Base-by-base conservation (phyloP, 2,329 filamentous ascomycete genomes). In the Penicillium sp. region DNA sequence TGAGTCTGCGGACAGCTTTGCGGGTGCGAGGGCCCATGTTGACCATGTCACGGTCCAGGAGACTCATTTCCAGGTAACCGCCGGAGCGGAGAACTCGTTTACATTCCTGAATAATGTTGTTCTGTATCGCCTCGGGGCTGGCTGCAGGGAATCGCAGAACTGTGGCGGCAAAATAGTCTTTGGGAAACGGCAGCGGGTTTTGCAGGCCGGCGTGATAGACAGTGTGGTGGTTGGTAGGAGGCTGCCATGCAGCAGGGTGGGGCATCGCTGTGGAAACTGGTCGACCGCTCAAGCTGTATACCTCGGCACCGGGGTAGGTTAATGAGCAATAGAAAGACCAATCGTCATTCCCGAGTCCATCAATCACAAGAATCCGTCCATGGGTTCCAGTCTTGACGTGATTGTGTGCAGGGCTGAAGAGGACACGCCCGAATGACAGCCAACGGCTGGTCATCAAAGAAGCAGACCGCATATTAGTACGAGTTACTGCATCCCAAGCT, bases 251-350 rank as follows among this genome's bases (percentile, higher is more conserved):
- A 22, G 70, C 72, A n/a, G 74, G 74, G 52, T 78, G 71, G 31
- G 67, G 69, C 49, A 66, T 68, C 9, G 63, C 64, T 1, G 71
- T 65, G 5, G 71, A 70, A 14, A 68, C 63, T 5, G 70, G 71
- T 21, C 73, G 72, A 29, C 72, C 67, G 27, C 68, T 74, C 31
- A 81, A 65, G 52, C 73, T 78, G 63, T 80, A 79, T 3, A 81
- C 72, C 22, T 73, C 73, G 0, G 77, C 77, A 55, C 73, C 71
- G 6, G 77, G 75, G 53, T 81, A 81, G 2, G 78, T 79, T 48
- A 81, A 67, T 14, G 79, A 77, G 63, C 79, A 81, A 61, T 81
- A 81, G 61, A 79, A 80, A 9, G 79, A 81, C 79, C 79, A 81
- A 56, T 81, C 79, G 53, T 80, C 78, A 52, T 80, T 80, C n/a